Evolutionary conservation across 176 grass and related monocot genomes (phyloP).

Genomic region (Zoysia japonica): DNA sequence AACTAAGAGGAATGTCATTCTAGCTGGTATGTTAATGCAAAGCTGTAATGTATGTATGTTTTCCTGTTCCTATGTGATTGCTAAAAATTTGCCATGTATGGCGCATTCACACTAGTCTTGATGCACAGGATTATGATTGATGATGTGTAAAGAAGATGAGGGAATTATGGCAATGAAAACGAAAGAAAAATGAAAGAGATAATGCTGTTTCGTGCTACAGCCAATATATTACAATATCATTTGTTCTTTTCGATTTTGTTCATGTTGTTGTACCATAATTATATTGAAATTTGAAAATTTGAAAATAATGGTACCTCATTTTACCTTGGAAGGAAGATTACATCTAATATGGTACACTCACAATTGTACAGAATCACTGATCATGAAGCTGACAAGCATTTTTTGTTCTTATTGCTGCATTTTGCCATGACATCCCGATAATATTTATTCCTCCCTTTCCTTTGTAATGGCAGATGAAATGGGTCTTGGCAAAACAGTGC

Average conservation of each 20-base stretch:
- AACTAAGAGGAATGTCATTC: slow-evolving; percentile 59
- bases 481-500: slow-evolving; percentile 83
- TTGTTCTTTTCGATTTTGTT: background rate
- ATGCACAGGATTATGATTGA: too few relatives aligned
- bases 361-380: background rate
- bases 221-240: background rate
- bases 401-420: background rate
- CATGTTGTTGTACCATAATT: background rate
- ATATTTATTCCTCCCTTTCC: background rate
- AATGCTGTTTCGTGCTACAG: background rate
- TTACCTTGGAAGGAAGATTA: background rate
- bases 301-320: background rate
- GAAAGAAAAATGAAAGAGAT: background rate
- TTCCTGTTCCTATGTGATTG: background rate
- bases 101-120: background rate
- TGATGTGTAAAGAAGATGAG: background rate
- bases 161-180: background rate
- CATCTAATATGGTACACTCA: background rate
- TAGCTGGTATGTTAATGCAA: slow-evolving; percentile 59
- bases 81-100: background rate
- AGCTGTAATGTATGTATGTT: background rate
- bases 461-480: slow-evolving; percentile 70
- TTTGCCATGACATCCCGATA: background rate
- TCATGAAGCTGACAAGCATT: background rate
- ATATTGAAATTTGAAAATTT: too few relatives aligned